A percentile compares a stretch with the other conserved stretches of the same genome.
Conservation (phyloP, 2,329 filamentous ascomycete genomes). For the Bipolaris cookei region DNA sequence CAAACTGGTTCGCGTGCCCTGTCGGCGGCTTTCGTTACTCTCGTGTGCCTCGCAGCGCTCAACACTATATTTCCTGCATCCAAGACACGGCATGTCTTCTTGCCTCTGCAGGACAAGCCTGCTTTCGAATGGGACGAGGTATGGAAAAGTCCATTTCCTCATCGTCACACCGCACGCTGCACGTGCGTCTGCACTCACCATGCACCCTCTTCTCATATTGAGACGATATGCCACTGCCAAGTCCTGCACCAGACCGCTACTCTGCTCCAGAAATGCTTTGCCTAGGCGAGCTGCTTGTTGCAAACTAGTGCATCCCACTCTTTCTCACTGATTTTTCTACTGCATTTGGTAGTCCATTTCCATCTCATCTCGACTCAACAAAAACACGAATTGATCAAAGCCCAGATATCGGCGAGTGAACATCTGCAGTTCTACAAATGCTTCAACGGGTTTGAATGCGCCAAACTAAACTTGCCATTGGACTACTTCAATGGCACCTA, state of each 20-base stretch:
- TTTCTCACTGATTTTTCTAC: neutral
- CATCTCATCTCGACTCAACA: neutral
- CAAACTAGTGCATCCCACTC: neutral
- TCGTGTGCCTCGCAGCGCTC: constrained; percentile 26
- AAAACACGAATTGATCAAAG: constrained; percentile 17
- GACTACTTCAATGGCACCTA: constrained; percentile 49
- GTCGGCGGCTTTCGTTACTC: constrained; percentile 24
- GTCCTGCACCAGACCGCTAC: constrained; percentile 7
- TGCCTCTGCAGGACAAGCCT: constrained; percentile 3
- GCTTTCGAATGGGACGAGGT: constrained; percentile 34
- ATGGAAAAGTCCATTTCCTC: constrained; percentile 19
- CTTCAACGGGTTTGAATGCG: constrained; percentile 42
- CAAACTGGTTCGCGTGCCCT: constrained; percentile 18
- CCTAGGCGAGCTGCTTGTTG: neutral
- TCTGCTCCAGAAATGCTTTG: constrained; percentile 1
- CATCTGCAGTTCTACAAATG: constrained; percentile 42
- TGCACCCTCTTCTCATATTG: constrained; percentile 16
- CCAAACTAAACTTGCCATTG: constrained; percentile 44
- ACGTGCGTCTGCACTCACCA: constrained; percentile 9
- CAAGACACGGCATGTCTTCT: constrained; percentile 15
- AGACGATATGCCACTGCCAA: neutral
- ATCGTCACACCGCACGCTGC: constrained; percentile 1
- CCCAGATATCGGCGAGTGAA: constrained; percentile 34
- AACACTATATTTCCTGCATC: constrained; percentile 26
- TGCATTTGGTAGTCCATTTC: constrained; percentile 2